Base-by-base conservation (phyloP, 768 basidiomycete species). In the Suillus ampliporus region DNA sequence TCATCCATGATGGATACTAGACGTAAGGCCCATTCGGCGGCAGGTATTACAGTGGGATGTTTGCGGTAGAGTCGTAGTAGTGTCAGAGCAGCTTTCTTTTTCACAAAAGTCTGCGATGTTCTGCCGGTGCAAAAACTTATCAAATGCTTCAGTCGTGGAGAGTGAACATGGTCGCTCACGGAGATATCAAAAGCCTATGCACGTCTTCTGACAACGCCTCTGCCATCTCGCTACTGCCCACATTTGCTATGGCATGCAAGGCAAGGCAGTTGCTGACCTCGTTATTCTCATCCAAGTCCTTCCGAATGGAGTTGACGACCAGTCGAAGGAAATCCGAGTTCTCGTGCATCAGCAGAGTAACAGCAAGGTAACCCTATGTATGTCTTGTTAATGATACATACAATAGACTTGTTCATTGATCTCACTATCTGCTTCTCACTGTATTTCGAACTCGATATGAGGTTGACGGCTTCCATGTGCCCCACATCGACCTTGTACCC, bases 401-500 rank as follows among this genome's bases (percentile, higher is more conserved):
- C 61, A 31, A 26, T 28, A 7, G 23, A 40, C 38, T 28, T 3
- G 23, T 40, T 40, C 23, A 40, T 40, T n/a, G 59, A 31, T 76
- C 93, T 67, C 73, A 97, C 97, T 65, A 99, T 99, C 76, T 99
- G 97, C 78, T 99, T 99, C 81, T 99, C 97, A 71, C 91, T 95
- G 74, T 99, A 99, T 71, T 98, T 99, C 37, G 86, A 77, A 71
- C 93, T 95, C 31, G 96, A 92, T 67, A 99, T 98, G 67, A 99
- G 84, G 76, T 99, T 99, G 67, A 99, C 95, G 28, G 97, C 97
- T 72, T 99, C 96, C 96, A 99, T 97, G 76, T 99, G 97, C 17
- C 97, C 97, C 23, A 99, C 87, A 74, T 99, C 97, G 68, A 99
- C 95, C 78, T 97, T 97, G 82, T 99, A 99, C 47, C 97, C 97